phyloP scores from a whole-genome alignment of 2,329 filamentous ascomycete genomes.

The Atkinsonella hypoxylon region DNA sequence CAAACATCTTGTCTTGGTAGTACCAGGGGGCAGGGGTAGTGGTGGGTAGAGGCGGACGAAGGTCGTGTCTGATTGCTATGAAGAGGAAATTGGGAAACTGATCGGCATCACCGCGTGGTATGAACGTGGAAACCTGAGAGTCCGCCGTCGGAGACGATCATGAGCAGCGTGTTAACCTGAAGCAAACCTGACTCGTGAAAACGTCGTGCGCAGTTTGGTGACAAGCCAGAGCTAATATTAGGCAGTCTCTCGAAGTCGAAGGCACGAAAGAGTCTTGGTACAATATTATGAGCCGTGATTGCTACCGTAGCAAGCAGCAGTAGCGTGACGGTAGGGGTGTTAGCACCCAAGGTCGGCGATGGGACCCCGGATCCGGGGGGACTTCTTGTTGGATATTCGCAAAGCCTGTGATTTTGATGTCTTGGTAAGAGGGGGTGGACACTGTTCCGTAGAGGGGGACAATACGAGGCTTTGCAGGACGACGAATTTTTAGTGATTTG shows the following conservation, averaged over 20 bases:
- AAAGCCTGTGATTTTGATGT: slow-evolving; percentile 4
- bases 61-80: slow-evolving; percentile 7
- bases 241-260: background rate
- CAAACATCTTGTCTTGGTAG: slow-evolving; percentile 8
- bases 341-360: slow-evolving; percentile 2
- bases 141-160: slow-evolving; percentile 1
- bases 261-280: slow-evolving; percentile 1
- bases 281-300: slow-evolving; percentile 7
- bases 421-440: background rate
- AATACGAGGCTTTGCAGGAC: background rate
- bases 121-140: slow-evolving; percentile 1
- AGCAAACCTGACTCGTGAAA: background rate
- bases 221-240: slow-evolving; percentile 6
- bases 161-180: background rate
- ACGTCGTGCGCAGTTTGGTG: slow-evolving; percentile 4
- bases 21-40: slow-evolving; percentile 1
- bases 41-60: slow-evolving; percentile 7
- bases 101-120: slow-evolving; percentile 3
- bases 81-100: background rate
- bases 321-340: slow-evolving; percentile 5
- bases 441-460: background rate
- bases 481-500: background rate
- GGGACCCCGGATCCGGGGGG: slow-evolving; percentile 6
- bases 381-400: background rate
- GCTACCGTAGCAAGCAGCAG: slow-evolving; percentile 2